Conservation (phyloP, 495 filamentous ascomycete genomes). For the Talaromyces wortmannii region DNA sequence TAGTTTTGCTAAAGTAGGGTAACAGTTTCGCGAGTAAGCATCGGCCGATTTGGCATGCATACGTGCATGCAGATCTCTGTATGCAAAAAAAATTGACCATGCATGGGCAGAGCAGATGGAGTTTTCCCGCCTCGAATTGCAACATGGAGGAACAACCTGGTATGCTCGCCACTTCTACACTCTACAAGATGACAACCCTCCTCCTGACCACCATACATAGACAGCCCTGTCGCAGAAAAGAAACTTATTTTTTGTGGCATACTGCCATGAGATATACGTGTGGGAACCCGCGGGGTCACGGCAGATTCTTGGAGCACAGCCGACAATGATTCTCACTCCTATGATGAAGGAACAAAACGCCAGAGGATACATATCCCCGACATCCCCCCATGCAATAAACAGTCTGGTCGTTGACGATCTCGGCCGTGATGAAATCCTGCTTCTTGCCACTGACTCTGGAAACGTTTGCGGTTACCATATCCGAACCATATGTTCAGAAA, state of each 20-base stretch:
- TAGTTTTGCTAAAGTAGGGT: not conserved
- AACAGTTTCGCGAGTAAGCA: constrained; percentile 2
- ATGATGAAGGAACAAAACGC: constrained; percentile 38
- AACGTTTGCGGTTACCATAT: constrained; percentile 81
- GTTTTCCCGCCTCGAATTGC: constrained; percentile 21
- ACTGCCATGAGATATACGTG: constrained; percentile 61
- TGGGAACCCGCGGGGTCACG: constrained; percentile 63
- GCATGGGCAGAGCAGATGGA: constrained; percentile 19
- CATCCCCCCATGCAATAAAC: constrained; percentile 67
- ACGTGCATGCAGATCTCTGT: not conserved
- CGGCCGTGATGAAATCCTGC: constrained; percentile 71
- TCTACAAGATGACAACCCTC: not conserved
- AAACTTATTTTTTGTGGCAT: constrained; percentile 76
- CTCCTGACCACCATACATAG: constrained; percentile 11
- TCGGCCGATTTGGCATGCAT: not conserved
- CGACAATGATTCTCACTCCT: constrained; percentile 62
- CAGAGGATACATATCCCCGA: constrained; percentile 48
- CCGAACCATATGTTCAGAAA: constrained; percentile 40
- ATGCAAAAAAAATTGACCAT: not conserved
- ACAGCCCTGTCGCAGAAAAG: constrained; percentile 49
- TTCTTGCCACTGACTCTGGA: constrained; percentile 78
- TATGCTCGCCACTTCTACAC: constrained; percentile 13
- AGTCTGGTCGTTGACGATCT: constrained; percentile 72
- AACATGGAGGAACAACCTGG: constrained; percentile 46
- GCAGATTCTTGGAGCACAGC: constrained; percentile 52